Conservation (phyloP, 2,329 filamentous ascomycete genomes). For the Penicillium rolfsii region DNA sequence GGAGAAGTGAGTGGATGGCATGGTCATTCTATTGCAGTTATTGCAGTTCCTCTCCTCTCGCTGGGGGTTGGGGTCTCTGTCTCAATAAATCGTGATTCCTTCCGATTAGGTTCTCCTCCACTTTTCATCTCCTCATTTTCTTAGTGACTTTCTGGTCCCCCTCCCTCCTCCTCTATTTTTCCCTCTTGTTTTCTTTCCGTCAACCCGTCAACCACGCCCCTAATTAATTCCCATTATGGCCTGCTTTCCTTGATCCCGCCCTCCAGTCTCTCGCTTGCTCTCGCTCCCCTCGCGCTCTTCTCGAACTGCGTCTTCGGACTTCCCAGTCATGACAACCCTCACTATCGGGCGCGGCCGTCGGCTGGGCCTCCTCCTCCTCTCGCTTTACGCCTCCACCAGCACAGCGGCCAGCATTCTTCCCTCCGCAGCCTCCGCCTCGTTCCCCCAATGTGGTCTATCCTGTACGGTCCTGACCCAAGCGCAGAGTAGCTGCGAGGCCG, state of each 20-base stretch:
- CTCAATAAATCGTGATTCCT: not conserved
- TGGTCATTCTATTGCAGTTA: not conserved
- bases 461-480: slow-evolving; percentile 70
- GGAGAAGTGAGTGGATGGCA: not conserved
- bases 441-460: slow-evolving; percentile 64
- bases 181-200: not conserved
- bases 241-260: not conserved
- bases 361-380: slow-evolving; percentile 24
- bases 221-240: not conserved
- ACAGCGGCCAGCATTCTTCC: slow-evolving; percentile 39
- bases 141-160: not conserved
- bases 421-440: slow-evolving; percentile 45
- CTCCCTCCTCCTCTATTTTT: not conserved
- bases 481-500: slow-evolving; percentile 66
- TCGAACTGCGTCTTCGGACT: not conserved
- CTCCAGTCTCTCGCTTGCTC: not conserved
- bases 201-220: not conserved
- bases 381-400: slow-evolving; percentile 28
- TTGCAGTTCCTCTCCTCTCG: too few species aligned
- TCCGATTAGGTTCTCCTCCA: not conserved
- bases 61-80: not conserved
- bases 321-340: slow-evolving; percentile 5
- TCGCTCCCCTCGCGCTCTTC: not conserved
- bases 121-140: not conserved
- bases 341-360: slow-evolving; percentile 19